Conservation (phyloP, 2,329 filamentous ascomycete genomes). For the Paecilomyces sp. region DNA sequence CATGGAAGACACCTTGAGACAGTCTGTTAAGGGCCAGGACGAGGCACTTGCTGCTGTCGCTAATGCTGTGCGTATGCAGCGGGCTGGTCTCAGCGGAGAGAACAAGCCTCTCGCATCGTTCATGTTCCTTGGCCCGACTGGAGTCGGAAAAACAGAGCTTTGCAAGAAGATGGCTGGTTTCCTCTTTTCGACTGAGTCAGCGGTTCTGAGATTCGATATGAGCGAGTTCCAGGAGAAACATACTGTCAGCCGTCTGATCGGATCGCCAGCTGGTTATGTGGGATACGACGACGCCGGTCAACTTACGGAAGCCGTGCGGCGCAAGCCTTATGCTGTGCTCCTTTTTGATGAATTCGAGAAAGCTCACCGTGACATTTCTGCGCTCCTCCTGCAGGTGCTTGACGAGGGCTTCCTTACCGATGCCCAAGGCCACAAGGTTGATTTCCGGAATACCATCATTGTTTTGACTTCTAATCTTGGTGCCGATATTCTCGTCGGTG, state of each 20-base stretch:
- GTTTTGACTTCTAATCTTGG: conserved; percentile 94
- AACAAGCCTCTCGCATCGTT: conserved; percentile 89
- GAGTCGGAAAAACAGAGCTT: conserved; percentile 93
- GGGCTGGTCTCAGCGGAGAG: conserved; percentile 84
- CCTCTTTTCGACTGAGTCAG: conserved; percentile 84
- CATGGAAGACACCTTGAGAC: conserved; percentile 84
- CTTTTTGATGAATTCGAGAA: conserved; percentile 98
- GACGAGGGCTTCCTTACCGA: conserved; percentile 96
- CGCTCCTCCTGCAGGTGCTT: conserved; percentile 83
- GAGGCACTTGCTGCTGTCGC: conserved; percentile 87
- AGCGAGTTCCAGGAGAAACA: conserved; percentile 97
- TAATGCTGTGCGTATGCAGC: conserved; percentile 87
- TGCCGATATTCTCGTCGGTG: conserved; percentile 79
- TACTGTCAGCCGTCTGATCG: conserved; percentile 87
- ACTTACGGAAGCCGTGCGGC: conserved; percentile 85
- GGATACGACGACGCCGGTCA: conserved; percentile 97
- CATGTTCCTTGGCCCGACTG: conserved; percentile 95
- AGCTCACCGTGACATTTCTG: conserved; percentile 89
- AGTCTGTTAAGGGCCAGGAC: conserved; percentile 85
- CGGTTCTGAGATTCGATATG: conserved; percentile 95
- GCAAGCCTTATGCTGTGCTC: conserved; percentile 91
- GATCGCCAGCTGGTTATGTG: conserved; percentile 87
- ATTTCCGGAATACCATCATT: conserved; percentile 94
- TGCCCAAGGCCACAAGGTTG: conserved; percentile 90
- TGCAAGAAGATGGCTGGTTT: conserved; percentile 94